Evolutionary conservation across 1,139 yeast species (phyloP).

Genomic region (Geotrichum reessii): DNA sequence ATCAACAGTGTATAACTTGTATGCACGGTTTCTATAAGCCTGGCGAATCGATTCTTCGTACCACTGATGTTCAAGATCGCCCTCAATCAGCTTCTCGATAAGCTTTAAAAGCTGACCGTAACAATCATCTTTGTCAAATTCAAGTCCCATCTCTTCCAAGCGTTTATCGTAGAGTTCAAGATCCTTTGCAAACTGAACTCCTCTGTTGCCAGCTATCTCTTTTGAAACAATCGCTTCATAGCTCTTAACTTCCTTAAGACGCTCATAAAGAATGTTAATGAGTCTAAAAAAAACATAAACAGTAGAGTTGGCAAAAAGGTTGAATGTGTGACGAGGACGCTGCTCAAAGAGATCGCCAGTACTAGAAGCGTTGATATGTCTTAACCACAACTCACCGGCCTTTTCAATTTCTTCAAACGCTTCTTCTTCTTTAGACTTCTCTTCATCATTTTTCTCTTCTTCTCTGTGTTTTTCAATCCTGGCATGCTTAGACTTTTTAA

Average conservation of each 20-base stretch:
- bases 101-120: conserved; percentile 70
- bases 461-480: conserved; percentile 17
- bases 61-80: conserved; percentile 90
- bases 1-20: conserved; percentile 85
- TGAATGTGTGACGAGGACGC: conserved; percentile 43
- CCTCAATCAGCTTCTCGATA: conserved; percentile 75
- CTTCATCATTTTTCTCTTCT: conserved; percentile 29
- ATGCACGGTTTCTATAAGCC: conserved; percentile 90
- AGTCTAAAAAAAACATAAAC: conserved; percentile 87
- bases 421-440: conserved; percentile 4
- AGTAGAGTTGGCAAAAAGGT: conserved; percentile 85
- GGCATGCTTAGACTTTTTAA: conserved; percentile 51
- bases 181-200: conserved; percentile 83
- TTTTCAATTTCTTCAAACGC: conserved; percentile 41
- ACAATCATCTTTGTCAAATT: conserved; percentile 64
- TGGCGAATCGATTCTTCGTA: conserved; percentile 94
- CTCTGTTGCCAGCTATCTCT: conserved; percentile 54
- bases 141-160: conserved; percentile 72
- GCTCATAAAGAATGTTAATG: conserved; percentile 70
- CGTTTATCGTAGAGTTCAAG: conserved; percentile 77
- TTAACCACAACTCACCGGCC: conserved; percentile 65
- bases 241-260: conserved; percentile 70
- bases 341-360: conserved; percentile 19
- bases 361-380: conserved; percentile 18
- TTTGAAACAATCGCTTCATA: conserved; percentile 61